Evolutionary conservation across 2,329 filamentous ascomycete genomes (phyloP).

Genomic region (Talaromyces marneffei): DNA sequence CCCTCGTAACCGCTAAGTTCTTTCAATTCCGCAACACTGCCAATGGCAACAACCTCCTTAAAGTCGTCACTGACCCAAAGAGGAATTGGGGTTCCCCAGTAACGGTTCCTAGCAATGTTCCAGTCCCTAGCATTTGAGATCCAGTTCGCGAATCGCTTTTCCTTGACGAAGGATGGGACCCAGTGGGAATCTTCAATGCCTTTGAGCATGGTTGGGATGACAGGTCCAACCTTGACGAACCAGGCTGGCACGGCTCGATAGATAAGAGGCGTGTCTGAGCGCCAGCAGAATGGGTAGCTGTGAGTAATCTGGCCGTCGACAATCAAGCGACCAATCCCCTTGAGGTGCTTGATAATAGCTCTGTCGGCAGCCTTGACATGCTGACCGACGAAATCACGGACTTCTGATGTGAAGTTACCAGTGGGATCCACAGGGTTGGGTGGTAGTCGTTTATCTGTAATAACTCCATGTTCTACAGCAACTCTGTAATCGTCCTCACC

Average conservation of each 20-base stretch:
- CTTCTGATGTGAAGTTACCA: constrained; percentile 70
- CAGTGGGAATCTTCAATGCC: constrained; percentile 87
- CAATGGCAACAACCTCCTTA: constrained; percentile 79
- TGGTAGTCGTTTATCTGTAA: constrained; percentile 69
- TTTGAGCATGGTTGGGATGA: constrained; percentile 81
- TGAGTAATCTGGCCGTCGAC: constrained; percentile 84
- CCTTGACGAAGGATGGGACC: constrained; percentile 87
- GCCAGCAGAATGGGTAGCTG: constrained; percentile 88
- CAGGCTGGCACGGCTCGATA: constrained; percentile 88
- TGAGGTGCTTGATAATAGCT: constrained; percentile 84
- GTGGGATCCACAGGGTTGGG: constrained; percentile 86
- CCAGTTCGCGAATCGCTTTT: constrained; percentile 86
- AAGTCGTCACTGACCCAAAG: constrained; percentile 87
- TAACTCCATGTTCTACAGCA: constrained; percentile 67
- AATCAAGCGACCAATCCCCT: constrained; percentile 67
- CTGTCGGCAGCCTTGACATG: constrained; percentile 92
- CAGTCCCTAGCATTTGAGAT: constrained; percentile 86
- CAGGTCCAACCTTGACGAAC: constrained; percentile 83
- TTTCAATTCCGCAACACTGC: constrained; percentile 77
- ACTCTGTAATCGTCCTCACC: constrained; percentile 95
- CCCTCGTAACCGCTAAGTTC: constrained; percentile 80
- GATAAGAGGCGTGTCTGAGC: constrained; percentile 92
- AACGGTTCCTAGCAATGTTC: constrained; percentile 90
- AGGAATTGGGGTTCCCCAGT: constrained; percentile 91
- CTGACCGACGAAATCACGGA: constrained; percentile 75